phyloP scores from a whole-genome alignment of 2,329 filamentous ascomycete species.

The Coniochaeta pulveracea region DNA sequence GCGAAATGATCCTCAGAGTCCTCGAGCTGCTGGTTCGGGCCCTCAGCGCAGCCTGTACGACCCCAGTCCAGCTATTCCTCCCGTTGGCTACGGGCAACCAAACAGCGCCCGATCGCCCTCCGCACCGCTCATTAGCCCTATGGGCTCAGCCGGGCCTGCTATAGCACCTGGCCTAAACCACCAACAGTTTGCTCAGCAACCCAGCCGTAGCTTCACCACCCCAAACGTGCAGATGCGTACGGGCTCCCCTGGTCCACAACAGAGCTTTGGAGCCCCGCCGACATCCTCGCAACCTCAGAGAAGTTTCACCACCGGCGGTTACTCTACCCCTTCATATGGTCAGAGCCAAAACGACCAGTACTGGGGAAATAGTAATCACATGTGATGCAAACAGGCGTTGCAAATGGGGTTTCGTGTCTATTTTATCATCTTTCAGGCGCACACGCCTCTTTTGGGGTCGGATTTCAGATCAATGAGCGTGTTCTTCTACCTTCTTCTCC shows the following conservation, averaged over 20 bases:
- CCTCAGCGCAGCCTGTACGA: conserved; percentile 4
- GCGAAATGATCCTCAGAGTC: conserved; percentile 12
- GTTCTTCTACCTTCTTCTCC: no score
- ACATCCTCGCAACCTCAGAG: conserved; percentile 13
- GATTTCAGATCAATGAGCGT: no score
- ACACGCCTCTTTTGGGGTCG: no score
- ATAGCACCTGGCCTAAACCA: conserved; percentile 8
- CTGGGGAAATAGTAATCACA: conserved; percentile 7
- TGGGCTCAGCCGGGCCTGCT: conserved; percentile 3
- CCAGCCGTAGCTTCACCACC: conserved; percentile 16
- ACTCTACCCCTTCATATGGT: conserved; percentile 4
- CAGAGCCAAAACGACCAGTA: conserved; percentile 5
- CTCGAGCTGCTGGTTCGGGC: conserved; percentile 11
- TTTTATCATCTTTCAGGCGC: no score
- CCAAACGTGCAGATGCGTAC: conserved; percentile 15
- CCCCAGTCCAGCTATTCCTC: conserved; percentile 1
- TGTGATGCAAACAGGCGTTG: no score
- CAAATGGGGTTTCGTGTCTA: no score
- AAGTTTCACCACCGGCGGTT: conserved; percentile 12
- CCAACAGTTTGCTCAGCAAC: conserved; percentile 9
- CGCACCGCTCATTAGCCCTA: conserved; percentile 7
- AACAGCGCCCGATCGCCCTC: conserved; percentile 1
- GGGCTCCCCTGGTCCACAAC: conserved; percentile 15
- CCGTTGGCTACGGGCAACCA: not conserved
- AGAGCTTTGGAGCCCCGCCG: conserved; percentile 14